These are phyloP conservation scores for Elsinoe ampelina DNA, from an alignment of 2,329 filamentous ascomycete genomes.

Conservation along the genomic window DNA sequence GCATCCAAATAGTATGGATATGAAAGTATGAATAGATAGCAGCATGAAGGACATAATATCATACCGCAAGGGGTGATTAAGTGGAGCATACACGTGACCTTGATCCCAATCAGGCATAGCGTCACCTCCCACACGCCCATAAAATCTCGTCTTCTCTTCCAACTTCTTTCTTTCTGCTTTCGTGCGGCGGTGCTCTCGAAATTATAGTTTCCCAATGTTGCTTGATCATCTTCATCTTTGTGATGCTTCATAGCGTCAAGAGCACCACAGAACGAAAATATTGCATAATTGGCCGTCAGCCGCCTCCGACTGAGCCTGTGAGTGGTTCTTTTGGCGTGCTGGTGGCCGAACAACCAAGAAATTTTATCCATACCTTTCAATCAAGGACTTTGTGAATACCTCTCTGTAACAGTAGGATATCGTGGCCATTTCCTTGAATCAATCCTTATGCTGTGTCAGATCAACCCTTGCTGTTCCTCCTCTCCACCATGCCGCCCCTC, in stretches of 20 bases:
- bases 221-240: conserved; percentile 23
- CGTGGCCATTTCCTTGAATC: neutral
- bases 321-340: conserved; percentile 29
- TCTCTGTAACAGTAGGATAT: neutral
- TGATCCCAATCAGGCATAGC: neutral
- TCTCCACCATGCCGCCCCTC: conserved; percentile 27
- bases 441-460: neutral
- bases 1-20: neutral
- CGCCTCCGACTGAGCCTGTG: conserved; percentile 26
- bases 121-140: neutral
- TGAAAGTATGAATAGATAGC: too few species aligned
- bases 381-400: neutral
- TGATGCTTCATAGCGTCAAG: conserved; percentile 26
- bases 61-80: too few species aligned
- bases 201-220: conserved; percentile 27
- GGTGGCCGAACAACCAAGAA: conserved; percentile 23
- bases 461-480: neutral
- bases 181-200: conserved; percentile 28
- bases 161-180: conserved; percentile 21
- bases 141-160: conserved; percentile 12
- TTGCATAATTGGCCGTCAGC: conserved; percentile 26
- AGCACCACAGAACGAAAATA: conserved; percentile 27
- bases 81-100: neutral
- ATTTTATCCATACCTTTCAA: neutral
- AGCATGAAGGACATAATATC: too few species aligned